Conservation (phyloP, 2,329 filamentous ascomycete species). For the Phyllosticta ampelicida region DNA sequence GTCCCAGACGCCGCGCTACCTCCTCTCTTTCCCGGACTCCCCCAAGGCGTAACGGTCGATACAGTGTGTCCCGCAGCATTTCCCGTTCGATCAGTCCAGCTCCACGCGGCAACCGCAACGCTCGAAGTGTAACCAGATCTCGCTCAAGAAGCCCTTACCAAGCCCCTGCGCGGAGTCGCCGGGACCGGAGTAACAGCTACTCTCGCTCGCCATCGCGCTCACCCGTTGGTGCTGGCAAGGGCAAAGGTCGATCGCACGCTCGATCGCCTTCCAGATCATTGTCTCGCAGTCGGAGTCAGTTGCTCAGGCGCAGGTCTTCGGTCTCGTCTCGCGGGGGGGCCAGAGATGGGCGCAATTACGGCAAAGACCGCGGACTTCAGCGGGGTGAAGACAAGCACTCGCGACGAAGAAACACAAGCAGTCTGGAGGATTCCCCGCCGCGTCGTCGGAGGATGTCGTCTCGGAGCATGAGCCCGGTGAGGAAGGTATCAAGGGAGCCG, state of each 20-base stretch:
- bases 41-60: slow-evolving; percentile 2
- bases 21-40: slow-evolving; percentile 12
- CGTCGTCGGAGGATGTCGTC: slow-evolving; percentile 11
- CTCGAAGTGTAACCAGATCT: slow-evolving; percentile 6
- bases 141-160: slow-evolving; percentile 7
- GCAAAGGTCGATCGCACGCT: slow-evolving; percentile 4
- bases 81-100: slow-evolving; percentile 12
- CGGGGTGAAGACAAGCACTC: slow-evolving; percentile 3
- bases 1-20: slow-evolving; percentile 13
- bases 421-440: slow-evolving; percentile 12
- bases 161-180: slow-evolving; percentile 3
- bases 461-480: slow-evolving; percentile 9
- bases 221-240: slow-evolving; percentile 7
- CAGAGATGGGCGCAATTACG: not conserved
- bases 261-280: not conserved
- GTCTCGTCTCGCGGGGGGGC: not conserved
- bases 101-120: slow-evolving; percentile 1
- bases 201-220: slow-evolving; percentile 7
- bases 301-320: slow-evolving; percentile 4
- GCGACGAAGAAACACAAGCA: slow-evolving; percentile 8
- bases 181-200: slow-evolving; percentile 6
- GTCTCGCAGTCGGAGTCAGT: slow-evolving; percentile 8
- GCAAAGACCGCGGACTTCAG: not conserved
- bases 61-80: slow-evolving; percentile 1
- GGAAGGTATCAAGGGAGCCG: slow-evolving; percentile 12